These are phyloP conservation scores for Pisolithus albus DNA, from an alignment of 768 basidiomycete species.

Conservation along the genomic window DNA sequence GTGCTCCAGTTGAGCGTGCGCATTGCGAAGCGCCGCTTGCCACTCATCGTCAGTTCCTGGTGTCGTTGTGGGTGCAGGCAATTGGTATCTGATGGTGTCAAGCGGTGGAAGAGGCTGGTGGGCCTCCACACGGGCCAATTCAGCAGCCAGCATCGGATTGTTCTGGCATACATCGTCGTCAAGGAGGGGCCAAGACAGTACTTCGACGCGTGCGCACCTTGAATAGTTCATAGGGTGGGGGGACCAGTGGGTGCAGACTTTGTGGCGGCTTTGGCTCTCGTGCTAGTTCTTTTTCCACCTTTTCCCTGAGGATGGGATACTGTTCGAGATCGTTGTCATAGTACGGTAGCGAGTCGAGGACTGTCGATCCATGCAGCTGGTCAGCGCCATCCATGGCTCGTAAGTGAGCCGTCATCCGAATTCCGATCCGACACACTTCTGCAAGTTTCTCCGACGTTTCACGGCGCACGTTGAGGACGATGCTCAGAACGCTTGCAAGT, in stretches of 20 bases:
- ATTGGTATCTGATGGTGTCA: conserved; percentile 66
- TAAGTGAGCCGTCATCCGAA: conserved; percentile 6
- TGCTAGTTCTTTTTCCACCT: conserved; percentile 71
- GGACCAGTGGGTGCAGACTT: conserved; percentile 62
- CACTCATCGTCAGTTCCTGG: conserved; percentile 72
- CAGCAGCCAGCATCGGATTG: conserved; percentile 61
- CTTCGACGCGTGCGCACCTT: conserved; percentile 39
- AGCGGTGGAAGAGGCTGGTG: conserved; percentile 59
- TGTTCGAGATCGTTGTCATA: conserved; percentile 89
- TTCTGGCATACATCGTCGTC: conserved; percentile 36
- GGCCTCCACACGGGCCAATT: conserved; percentile 67
- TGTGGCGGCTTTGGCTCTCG: conserved; percentile 58
- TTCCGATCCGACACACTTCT: conserved; percentile 8
- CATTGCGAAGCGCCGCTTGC: conserved; percentile 67
- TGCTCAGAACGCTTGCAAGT: conserved; percentile 12
- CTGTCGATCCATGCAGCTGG: conserved; percentile 3
- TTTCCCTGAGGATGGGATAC: conserved; percentile 61
- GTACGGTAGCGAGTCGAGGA: conserved; percentile 88
- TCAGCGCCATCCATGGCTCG: conserved; percentile 23
- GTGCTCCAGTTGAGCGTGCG: conserved; percentile 78
- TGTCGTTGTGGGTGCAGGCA: conserved; percentile 57
- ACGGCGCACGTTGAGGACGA: neutral
- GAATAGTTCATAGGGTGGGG: conserved; percentile 61
- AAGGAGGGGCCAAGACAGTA: conserved; percentile 11
- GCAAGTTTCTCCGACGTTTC: neutral